Evolutionary conservation across 2,329 filamentous ascomycete genomes (phyloP).

Genomic region (Cyphellophora europaea): DNA sequence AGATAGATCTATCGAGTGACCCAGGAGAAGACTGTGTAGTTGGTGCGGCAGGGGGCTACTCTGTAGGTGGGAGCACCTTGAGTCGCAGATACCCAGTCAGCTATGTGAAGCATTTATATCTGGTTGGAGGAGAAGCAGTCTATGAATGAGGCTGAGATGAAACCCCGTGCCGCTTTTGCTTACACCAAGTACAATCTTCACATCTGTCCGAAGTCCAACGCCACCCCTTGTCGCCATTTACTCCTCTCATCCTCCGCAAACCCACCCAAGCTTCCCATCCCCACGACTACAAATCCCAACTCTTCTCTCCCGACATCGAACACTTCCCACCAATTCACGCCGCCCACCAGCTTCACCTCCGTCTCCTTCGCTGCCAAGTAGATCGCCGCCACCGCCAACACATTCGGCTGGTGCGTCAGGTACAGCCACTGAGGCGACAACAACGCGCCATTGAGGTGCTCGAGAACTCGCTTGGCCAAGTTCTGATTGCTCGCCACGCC

Average conservation of each 20-base stretch:
- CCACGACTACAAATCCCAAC: slow-evolving; percentile 84
- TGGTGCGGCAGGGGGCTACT: no score
- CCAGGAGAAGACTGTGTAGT: no score
- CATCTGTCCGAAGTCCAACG: no score
- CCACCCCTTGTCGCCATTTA: no score
- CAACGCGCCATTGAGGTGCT: slow-evolving; percentile 77
- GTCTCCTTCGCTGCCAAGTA: slow-evolving; percentile 79
- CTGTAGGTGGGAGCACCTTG: no score
- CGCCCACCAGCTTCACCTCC: slow-evolving; percentile 68
- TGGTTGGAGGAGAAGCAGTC: no score
- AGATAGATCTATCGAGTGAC: no score
- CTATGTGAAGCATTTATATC: no score
- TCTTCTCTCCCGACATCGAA: slow-evolving; percentile 95
- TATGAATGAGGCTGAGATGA: no score
- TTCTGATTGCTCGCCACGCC: slow-evolving; percentile 48
- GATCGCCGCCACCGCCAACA: slow-evolving; percentile 76
- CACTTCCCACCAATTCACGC: slow-evolving; percentile 81
- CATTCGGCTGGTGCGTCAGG: slow-evolving; percentile 80
- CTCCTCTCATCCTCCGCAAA: slow-evolving; percentile 54
- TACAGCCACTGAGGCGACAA: slow-evolving; percentile 84
- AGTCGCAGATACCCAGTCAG: no score
- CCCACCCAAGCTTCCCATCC: slow-evolving; percentile 66
- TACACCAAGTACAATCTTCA: no score
- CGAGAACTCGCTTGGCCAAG: slow-evolving; percentile 57
- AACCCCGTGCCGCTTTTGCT: no score